A percentile compares a stretch with the other conserved stretches of the same genome.
These are phyloP conservation scores for Fragaria iinumae DNA, from an alignment of 306 rosid species.

Conservation along the genomic window DNA sequence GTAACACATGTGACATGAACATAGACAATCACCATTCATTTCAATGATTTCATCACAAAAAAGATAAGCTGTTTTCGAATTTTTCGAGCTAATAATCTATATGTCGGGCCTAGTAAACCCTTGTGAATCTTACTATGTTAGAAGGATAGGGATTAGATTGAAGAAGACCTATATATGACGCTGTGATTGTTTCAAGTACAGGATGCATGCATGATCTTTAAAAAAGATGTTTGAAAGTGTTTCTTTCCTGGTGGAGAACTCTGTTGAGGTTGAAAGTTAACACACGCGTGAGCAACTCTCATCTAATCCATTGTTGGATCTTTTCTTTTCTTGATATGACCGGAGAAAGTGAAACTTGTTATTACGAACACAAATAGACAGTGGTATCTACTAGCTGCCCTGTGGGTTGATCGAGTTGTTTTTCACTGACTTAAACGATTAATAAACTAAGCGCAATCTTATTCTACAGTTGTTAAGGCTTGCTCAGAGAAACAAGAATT, in stretches of 20 bases:
- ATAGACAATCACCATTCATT: neutral
- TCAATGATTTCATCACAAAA: neutral
- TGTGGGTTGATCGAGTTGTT: neutral
- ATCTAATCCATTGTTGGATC: neutral
- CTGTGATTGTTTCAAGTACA: neutral
- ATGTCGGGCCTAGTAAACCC: too few species aligned
- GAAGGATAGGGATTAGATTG: neutral
- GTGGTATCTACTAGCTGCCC: neutral
- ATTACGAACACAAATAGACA: neutral
- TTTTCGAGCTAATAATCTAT: neutral
- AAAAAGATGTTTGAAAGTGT: neutral
- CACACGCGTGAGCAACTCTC: neutral
- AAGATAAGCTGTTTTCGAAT: neutral
- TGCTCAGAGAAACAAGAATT: too few species aligned
- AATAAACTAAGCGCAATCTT: neutral
- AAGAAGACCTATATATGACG: neutral
- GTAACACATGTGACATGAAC: constrained; percentile 22
- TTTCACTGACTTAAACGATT: neutral
- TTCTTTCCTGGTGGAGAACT: neutral
- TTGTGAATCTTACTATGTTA: neutral
- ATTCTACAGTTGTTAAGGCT: neutral
- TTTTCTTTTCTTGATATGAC: neutral
- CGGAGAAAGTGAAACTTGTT: neutral
- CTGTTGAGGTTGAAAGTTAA: neutral
- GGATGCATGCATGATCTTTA: neutral